Base-by-base conservation (phyloP, 2,329 filamentous ascomycete species). In the Diplocarpon mali region DNA sequence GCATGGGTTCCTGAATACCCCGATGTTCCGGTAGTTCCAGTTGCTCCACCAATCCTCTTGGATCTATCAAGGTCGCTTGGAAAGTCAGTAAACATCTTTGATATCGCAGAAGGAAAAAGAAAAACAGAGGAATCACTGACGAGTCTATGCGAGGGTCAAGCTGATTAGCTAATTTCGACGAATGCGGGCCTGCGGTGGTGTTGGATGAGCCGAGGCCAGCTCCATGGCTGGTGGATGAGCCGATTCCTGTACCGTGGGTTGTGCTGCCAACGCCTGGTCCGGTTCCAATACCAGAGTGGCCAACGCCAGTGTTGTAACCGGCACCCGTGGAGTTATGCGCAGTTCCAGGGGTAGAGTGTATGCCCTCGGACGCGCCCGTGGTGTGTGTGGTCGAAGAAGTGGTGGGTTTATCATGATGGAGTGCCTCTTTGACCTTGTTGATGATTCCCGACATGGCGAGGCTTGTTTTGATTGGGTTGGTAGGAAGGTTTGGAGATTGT, bases 351-450 rank as follows among this genome's bases (percentile, higher is more conserved):
- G 43, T 43, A 27, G 40, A 45, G 42, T 47, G 38, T 38, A 35
- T 43, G 40, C 7, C 20, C 20, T 24, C 20, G 20, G 20, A 7
- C 20, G 20, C 20, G 20, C 44, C 38, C 15, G 49, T 45, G 27
- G 48, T 49, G 37, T 53, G 39, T 13, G 48, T 51, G 34, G 45
- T 48, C 20, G 50, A 49, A 44, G 49, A 52, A 40, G 50, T 50
- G n/a, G 51, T 40, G 45, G 50, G 39, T 27, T 55, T 53, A 44
- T 58, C 53, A 29, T 49, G 36, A 49, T 58, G 54, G 41, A 72
- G 48, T 50, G 58, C 66, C 34, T 71, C 65, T 58, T 70, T 72
- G 43, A 70, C 64, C 48, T 71, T 72, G 57, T 71, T 62, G 44
- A 69, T 54, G 43, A 69, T 56, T 40, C 58, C 57, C 32, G 67